Evolutionary conservation across 225 moss, liverwort and hornwort species (phyloP), one percentile per base, ranked within the genome.

Genomic region (Polytrichum commune): DNA sequence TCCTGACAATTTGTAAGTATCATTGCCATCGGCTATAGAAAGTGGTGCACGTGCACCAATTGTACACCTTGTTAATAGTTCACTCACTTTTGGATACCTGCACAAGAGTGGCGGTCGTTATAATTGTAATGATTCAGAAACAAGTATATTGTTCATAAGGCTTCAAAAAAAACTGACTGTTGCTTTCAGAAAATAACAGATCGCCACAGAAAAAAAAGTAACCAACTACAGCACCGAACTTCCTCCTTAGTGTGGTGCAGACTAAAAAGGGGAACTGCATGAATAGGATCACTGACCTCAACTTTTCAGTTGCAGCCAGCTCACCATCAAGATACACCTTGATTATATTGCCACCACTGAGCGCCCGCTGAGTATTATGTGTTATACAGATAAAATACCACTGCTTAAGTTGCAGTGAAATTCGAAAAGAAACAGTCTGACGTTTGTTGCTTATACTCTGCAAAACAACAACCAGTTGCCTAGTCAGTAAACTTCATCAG

Each of bases 361-460:
- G 84, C 67, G 90, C 88, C 73, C 92, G 81, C 72, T 88, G 90
- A 67, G 90, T 92, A 75, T 82, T 92, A 75, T 92, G 92, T 19
- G 90, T 92, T 54, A 90, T 78, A 76, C 87, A 90, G 7, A 92
- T 75, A 71, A 90, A 89, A 79, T 83, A 87, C 92, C 92, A 92
- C 68, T 77, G 85, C 76, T 83, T 92, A 22, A 79, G 67, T 81
- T 85, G 90, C 60, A 92, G 65, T 66, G 76, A 75, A 29, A 90
- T 65, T 68, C 78, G 84, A 54, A 90, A 68, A 53, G 85, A 80
- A 53, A 60, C 58, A 46, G 73, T 74, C 68, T 90, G 92, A 64
- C 84, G 81, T 81, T 90, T 92, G 54, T 79, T 85, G 76, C 78
- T 85, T 69, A 75, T 75, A 66, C 87, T 90, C 92, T 92, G 80